Base-by-base conservation (phyloP, 2,329 filamentous ascomycete species). In the Hymenoscyphus linearis region DNA sequence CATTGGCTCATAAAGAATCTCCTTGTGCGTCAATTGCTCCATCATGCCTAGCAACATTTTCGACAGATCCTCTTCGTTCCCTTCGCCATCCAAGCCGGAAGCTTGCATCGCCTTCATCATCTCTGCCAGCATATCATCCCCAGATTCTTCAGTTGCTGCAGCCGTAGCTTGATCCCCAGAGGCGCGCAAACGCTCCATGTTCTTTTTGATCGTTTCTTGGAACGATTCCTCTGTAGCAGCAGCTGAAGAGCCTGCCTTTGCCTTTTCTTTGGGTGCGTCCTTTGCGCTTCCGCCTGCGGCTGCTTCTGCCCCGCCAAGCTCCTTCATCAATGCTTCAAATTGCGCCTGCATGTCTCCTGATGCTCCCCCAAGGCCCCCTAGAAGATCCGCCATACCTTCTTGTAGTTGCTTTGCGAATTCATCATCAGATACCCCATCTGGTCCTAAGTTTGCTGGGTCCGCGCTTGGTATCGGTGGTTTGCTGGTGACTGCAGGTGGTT, bases 1-100 rank as follows among this genome's bases (percentile, higher is more conserved):
- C 92, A 99, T 97, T 2, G 95, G 95, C 77, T 99, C 93, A 74
- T 98, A 98, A 57, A 99, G 77, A 65, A 99, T 97, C 68, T 98
- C 95, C 79, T 96, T 98, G 76, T 96, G 96, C 3, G 95, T 98
- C 65, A 99, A 82, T 75, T 99, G 93, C 77, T 98, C 91, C 93
- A 99, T 98, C 91, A 98, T 96, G 59, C 90, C 90, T 82, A 96
- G 85, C 62, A 99, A 84, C 86, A 98, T 91, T 77, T 96, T 93
- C 61, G 91, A 92, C 70, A 98, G 90, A 68, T 96, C 92, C 69
- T 95, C 92, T 60, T 97, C 91, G 62, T 79, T 79, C 14, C 78
- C 80, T 36, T 78, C 80, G 5, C 31, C 82, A 10, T 84, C 87
- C 62, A 80, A 71, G 26, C 81, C 82, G 7, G 85, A 81, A 25